Conservation (phyloP, 768 basidiomycete genomes). For the Nevesoporus exiguus region DNA sequence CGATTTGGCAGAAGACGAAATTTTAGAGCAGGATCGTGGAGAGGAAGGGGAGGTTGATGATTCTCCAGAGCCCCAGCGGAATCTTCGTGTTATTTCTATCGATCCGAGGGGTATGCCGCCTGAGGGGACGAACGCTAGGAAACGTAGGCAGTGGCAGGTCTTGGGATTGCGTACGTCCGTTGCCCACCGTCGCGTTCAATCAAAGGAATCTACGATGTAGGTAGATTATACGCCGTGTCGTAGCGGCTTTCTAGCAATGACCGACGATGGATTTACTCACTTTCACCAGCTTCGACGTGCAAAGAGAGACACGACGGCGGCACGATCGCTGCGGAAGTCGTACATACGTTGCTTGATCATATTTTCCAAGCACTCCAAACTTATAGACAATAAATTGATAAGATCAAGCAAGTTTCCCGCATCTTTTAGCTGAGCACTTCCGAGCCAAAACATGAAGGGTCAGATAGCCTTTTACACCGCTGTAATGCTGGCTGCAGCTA, state of each 20-base stretch:
- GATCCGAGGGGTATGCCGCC: constrained; percentile 36
- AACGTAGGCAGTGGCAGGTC: constrained; percentile 48
- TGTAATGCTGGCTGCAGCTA: background rate
- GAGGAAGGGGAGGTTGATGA: constrained; percentile 81
- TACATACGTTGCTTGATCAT: too few species aligned
- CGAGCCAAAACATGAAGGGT: constrained; percentile 7
- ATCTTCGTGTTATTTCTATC: constrained; percentile 53
- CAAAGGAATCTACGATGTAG: background rate
- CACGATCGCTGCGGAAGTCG: too few species aligned
- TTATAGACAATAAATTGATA: too few species aligned
- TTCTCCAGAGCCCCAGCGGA: constrained; percentile 52
- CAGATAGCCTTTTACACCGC: background rate
- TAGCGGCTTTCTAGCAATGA: background rate
- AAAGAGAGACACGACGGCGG: too few species aligned
- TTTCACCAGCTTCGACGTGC: too few species aligned
- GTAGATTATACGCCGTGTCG: too few species aligned
- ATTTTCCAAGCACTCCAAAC: too few species aligned
- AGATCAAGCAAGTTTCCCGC: too few species aligned
- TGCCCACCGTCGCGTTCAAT: constrained; percentile 23
- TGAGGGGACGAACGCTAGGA: constrained; percentile 35
- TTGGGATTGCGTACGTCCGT: constrained; percentile 37
- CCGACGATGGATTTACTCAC: too few species aligned
- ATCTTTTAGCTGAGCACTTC: background rate
- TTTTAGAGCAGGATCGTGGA: constrained; percentile 72
- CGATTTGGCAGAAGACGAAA: constrained; percentile 73